Base-by-base conservation (phyloP, 352 stramenopile genomes). In the Saprolegnia parasitica region DNA sequence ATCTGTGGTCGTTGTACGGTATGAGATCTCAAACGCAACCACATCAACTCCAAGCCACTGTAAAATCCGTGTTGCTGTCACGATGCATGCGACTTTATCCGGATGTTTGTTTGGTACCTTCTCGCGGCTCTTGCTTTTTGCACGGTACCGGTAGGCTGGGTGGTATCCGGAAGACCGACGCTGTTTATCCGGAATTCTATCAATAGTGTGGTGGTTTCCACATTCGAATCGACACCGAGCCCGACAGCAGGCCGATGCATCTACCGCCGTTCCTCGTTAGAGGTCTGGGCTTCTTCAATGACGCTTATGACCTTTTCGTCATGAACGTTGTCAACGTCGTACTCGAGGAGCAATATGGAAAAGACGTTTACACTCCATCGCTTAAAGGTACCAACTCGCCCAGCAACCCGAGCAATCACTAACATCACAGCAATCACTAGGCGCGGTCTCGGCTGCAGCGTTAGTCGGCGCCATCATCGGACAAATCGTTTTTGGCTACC, bases 291-390 rank as follows among this genome's bases (percentile, higher is more conserved):
- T 91, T 91, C 75, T 91, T 84, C 74, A 88, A 88, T 55, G 83
- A 89, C 71, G 78, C 83, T 35, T 90, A 89, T 74, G 83, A 91
- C 45, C 79, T 91, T n/a, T 89, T 91, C 66, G 80, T 89, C 60
- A 89, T 91, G 81, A 91, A 91, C 70, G 75, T 91, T 13, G 74
- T 90, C 73, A 91, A 91, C 76, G 75, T 91, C 66, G 80, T 91
- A 67, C 81, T 91, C 61, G 83, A 79, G n/a, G 80, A 91, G 71
- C 78, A 89, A 65, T 90, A 86, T 67, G 77, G 74, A 18, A 83
- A 81, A 71, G 78, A 84, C 50, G 78, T 83, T 9, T 89, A 90
- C 72, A 85, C 82, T 56, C 75, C 82, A 15, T 72, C 58, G 39
- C 74, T 88, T 64, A 90, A 90, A 73, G 87, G 80, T 8, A 75